Evolutionary conservation across 2,329 filamentous ascomycete species (phyloP).

Genomic region (Falciphora oryzae): DNA sequence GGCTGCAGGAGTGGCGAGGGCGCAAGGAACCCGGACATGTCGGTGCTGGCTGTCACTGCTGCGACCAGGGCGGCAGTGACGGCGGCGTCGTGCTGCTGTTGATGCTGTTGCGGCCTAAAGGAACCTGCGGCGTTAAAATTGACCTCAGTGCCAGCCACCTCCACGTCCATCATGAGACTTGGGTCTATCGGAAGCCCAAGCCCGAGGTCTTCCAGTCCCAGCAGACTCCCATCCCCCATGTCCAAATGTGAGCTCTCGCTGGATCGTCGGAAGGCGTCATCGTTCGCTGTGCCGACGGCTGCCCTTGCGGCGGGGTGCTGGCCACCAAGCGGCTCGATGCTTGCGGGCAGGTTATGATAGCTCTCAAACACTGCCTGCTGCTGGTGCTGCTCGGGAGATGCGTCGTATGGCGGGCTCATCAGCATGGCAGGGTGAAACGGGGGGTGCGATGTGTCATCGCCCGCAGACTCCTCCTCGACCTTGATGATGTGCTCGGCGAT

Average conservation of each 20-base stretch:
- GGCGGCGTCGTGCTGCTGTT: background rate
- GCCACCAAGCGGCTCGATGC: background rate
- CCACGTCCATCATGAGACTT: conserved; percentile 6
- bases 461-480: conserved; percentile 26
- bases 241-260: background rate
- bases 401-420: background rate
- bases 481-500: conserved; percentile 29
- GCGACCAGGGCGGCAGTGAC: background rate
- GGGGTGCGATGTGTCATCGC: background rate
- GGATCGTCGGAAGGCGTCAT: background rate
- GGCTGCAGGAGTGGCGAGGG: conserved; percentile 1
- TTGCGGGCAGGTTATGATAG: background rate
- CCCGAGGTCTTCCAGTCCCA: conserved; percentile 7
- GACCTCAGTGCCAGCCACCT: background rate
- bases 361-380: background rate
- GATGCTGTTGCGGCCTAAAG: conserved; percentile 7
- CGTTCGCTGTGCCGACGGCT: background rate
- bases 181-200: conserved; percentile 9
- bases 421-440: background rate
- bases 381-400: background rate
- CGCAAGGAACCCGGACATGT: conserved; percentile 10
- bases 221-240: background rate
- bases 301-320: background rate
- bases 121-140: conserved; percentile 10
- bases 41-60: background rate